Evolutionary conservation across 371 early-diverging fungal species (phyloP), one percentile per base, ranked within the genome.

Genomic region (Phascolomyces articulosus): DNA sequence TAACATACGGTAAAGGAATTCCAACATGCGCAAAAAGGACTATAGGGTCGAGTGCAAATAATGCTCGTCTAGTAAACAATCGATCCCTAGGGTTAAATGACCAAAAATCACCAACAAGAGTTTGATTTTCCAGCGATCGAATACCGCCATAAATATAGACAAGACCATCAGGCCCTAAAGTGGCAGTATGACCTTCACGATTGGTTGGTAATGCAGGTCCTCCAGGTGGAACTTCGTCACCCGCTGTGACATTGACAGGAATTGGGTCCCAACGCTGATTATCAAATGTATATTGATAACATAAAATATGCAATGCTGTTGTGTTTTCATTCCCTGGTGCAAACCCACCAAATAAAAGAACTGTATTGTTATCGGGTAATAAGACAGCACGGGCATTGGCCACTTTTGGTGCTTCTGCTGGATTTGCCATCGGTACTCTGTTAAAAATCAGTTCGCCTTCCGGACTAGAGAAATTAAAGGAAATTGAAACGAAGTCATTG

Each of bases 111-210:
- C 31, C 20, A 31, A 29, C 24, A 16, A 51, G 40, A 24, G 47
- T n/a, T 18, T 7, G 8, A 47, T 47, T 18, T 47, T n/a, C 6
- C 4, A 47, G 4, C 18, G 47, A 47, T 8, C 47, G 47, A n/a
- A 47, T 15, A 16, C 65, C 65, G 41, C 65, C 65, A 40, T 26
- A 41, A 23, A 65, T 65, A 15, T 65, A 65, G 20, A 60, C 65
- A 40, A 44, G 29, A 16, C 65, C 65, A 55, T 65, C 58, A 0
- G 41, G 18, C 9, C 49, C 65, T 21, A 65, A n/a, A 0, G 51
- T 55, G 26, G 55, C 65, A 24, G 44, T 55, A 31, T 51, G 53
- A 16, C 28, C 34, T 23, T 49, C 49, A 4, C 64, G 64, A 23
- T 57, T 28, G 27, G 24, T 16, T 7, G 64, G 64, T n/a, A 64